Evolutionary conservation across 2,329 filamentous ascomycete genomes (phyloP).

Genomic region (Monascus ruber): DNA sequence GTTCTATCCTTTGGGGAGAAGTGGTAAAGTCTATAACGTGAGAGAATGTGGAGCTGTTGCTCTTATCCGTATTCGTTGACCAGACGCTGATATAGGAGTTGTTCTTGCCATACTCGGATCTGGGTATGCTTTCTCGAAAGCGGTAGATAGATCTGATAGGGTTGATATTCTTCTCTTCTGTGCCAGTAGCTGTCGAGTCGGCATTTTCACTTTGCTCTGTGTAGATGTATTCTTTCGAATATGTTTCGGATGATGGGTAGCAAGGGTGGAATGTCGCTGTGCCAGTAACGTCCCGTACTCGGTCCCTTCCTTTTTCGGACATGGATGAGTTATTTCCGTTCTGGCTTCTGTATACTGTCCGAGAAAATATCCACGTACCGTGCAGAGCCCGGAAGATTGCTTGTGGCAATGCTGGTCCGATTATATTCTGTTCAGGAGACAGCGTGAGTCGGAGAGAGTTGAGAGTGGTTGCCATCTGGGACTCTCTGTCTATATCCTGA

Average conservation of each 20-base stretch:
- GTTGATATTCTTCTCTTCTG: background rate
- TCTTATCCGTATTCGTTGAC: too few relatives aligned
- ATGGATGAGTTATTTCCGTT: slow-evolving; percentile 24
- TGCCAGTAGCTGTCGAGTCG: background rate
- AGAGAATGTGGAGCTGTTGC: too few relatives aligned
- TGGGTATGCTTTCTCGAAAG: too few relatives aligned
- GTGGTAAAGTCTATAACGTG: too few relatives aligned
- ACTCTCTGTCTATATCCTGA: slow-evolving; percentile 16
- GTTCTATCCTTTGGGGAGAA: too few relatives aligned
- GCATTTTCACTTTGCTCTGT: slow-evolving; percentile 7
- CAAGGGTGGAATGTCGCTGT: slow-evolving; percentile 55
- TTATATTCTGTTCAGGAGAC: slow-evolving; percentile 25
- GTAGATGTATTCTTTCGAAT: slow-evolving; percentile 26
- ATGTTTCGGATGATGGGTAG: slow-evolving; percentile 37
- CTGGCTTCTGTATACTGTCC: slow-evolving; percentile 14
- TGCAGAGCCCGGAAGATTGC: slow-evolving; percentile 62
- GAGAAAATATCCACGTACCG: slow-evolving; percentile 52
- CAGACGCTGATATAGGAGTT: too few relatives aligned
- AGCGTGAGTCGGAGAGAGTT: slow-evolving; percentile 31
- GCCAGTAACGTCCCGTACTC: slow-evolving; percentile 40
- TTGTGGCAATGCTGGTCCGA: slow-evolving; percentile 42
- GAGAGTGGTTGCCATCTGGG: slow-evolving; percentile 33
- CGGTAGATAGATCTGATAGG: too few relatives aligned
- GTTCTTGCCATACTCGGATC: too few relatives aligned
- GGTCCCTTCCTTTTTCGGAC: slow-evolving; percentile 35